These are phyloP conservation scores for Cercospora zeina DNA, from an alignment of 2,329 filamentous ascomycete species.

Conservation along the genomic window DNA sequence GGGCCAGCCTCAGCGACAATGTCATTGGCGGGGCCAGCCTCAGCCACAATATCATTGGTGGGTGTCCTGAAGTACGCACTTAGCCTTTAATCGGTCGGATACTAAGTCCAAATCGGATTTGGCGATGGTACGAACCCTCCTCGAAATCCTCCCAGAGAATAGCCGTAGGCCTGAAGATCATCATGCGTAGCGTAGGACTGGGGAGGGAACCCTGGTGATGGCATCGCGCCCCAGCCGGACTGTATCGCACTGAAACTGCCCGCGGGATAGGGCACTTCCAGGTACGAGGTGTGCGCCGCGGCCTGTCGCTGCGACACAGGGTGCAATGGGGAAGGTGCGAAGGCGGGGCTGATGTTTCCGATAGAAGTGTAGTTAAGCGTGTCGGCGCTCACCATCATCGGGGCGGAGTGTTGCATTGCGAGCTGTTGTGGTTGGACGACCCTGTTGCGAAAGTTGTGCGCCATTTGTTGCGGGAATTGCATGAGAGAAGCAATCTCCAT, in stretches of 20 bases:
- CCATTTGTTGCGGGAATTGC: constrained; percentile 49
- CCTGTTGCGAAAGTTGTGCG: constrained; percentile 44
- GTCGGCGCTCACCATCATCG: constrained; percentile 30
- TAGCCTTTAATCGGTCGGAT: constrained; percentile 29
- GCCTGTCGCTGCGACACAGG: constrained; percentile 28
- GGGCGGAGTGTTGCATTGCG: constrained; percentile 18
- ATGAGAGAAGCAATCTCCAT: constrained; percentile 50
- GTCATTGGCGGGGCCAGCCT: constrained; percentile 27
- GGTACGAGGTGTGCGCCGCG: constrained; percentile 42
- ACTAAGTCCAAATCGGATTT: constrained; percentile 40
- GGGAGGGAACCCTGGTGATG: constrained; percentile 40
- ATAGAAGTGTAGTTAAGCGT: constrained; percentile 39
- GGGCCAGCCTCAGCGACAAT: constrained; percentile 26
- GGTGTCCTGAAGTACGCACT: constrained; percentile 35
- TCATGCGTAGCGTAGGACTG: constrained; percentile 43
- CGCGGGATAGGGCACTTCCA: constrained; percentile 46
- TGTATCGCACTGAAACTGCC: constrained; percentile 38
- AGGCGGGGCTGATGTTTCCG: constrained; percentile 52
- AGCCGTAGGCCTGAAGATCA: constrained; percentile 41
- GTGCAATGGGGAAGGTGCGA: constrained; percentile 51
- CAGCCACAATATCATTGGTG: constrained; percentile 23
- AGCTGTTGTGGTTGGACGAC: constrained; percentile 29
- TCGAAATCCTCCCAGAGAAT: constrained; percentile 34
- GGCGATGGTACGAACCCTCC: constrained; percentile 40
- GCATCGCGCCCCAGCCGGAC: constrained; percentile 37